Conservation (phyloP, 176 grass and related monocot genomes). For the Carex cristatella region DNA sequence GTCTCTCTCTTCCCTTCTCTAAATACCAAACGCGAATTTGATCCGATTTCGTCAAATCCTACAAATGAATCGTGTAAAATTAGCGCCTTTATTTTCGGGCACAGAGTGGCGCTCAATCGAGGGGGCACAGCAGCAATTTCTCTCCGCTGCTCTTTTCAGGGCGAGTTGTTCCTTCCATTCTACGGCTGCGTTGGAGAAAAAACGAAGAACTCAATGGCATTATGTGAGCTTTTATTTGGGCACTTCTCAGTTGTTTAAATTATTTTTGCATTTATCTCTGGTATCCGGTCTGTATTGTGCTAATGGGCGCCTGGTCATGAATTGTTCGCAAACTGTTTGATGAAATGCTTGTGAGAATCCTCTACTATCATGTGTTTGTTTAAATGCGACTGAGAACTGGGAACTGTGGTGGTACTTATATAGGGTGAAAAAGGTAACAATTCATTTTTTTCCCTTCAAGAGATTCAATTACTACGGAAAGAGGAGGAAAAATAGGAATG, state of each 20-base stretch:
- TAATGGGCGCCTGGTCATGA: neutral
- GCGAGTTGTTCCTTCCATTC: slow-evolving; percentile 60
- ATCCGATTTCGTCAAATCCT: neutral
- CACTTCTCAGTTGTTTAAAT: neutral
- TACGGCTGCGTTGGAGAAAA: slow-evolving; percentile 55
- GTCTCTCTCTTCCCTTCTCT: neutral
- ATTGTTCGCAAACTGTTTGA: slow-evolving; percentile 27
- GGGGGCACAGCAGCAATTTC: neutral
- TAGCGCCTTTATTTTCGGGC: neutral
- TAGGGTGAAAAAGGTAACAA: neutral
- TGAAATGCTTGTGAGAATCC: slow-evolving; percentile 27
- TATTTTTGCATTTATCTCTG: neutral
- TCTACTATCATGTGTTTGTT: slow-evolving; percentile 18
- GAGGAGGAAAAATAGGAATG: slow-evolving; percentile 63
- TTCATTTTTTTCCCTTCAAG: slow-evolving; percentile 20
- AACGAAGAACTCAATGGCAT: slow-evolving; percentile 62
- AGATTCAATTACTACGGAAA: slow-evolving; percentile 73
- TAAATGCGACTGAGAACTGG: neutral
- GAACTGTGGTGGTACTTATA: neutral
- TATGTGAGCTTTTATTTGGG: slow-evolving; percentile 29
- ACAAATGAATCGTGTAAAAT: slow-evolving; percentile 21
- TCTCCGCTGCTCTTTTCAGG: slow-evolving; percentile 14
- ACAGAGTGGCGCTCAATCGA: neutral
- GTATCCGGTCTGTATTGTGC: neutral
- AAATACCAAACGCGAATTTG: neutral